Evolutionary conservation across 2,329 filamentous ascomycete genomes (phyloP).

Genomic region (Didymosphaeria variabile): DNA sequence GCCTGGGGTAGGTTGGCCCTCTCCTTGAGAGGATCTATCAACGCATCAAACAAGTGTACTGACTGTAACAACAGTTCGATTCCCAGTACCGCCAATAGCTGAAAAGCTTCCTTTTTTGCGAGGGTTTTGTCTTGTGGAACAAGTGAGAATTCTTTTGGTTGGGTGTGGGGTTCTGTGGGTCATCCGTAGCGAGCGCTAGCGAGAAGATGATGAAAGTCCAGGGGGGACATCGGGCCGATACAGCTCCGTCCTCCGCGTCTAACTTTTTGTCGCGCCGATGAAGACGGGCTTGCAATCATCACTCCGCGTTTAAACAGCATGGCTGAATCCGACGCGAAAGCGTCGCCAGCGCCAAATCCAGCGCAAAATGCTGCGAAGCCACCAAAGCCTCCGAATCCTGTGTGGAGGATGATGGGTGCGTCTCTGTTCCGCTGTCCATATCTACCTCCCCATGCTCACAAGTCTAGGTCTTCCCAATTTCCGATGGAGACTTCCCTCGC

Average conservation of each 20-base stretch:
- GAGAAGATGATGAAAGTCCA: not conserved
- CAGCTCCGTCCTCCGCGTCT: conserved; percentile 13
- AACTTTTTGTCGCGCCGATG: conserved; percentile 35
- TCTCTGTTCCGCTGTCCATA: conserved; percentile 6
- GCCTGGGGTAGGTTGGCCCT: conserved; percentile 24
- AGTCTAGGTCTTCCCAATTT: conserved; percentile 79
- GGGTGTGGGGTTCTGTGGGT: not conserved
- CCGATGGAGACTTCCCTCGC: conserved; percentile 84
- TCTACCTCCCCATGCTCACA: conserved; percentile 4
- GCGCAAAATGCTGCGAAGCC: conserved; percentile 36
- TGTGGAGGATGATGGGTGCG: conserved; percentile 52
- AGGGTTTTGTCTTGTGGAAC: not conserved
- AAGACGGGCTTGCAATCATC: conserved; percentile 13
- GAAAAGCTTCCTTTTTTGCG: conserved; percentile 15
- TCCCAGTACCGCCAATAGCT: conserved; percentile 27
- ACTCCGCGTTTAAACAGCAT: conserved; percentile 32
- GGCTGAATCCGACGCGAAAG: conserved; percentile 44
- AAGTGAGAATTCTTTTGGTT: not conserved
- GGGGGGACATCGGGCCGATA: not conserved
- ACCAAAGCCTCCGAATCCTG: conserved; percentile 47
- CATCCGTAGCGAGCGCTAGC: not conserved
- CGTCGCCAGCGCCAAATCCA: conserved; percentile 31
- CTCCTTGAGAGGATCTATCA: conserved; percentile 15
- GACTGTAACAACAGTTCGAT: conserved; percentile 24
- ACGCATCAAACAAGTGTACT: conserved; percentile 10